phyloP scores from a whole-genome alignment of 768 basidiomycete genomes.

The Thelephora ganbajun region DNA sequence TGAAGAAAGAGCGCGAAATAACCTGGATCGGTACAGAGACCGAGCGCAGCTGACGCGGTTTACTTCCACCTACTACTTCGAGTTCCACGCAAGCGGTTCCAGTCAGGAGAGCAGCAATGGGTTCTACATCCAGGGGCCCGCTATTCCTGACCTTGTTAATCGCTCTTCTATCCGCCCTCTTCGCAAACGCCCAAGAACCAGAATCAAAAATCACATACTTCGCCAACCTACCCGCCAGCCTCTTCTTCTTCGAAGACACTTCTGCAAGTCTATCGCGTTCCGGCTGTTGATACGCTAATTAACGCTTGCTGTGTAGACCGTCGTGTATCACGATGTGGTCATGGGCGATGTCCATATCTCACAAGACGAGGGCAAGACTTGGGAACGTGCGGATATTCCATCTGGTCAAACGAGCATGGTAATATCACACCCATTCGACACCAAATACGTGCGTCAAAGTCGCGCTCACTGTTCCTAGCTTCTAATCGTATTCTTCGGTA shows the following conservation, averaged over 20 bases:
- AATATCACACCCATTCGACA: constrained; percentile 79
- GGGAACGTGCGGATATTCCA: constrained; percentile 36
- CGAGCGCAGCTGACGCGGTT: too few species aligned
- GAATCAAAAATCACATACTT: constrained; percentile 39
- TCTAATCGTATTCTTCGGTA: constrained; percentile 16
- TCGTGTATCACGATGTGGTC: constrained; percentile 70
- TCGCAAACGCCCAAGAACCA: constrained; percentile 26
- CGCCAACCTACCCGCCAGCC: constrained; percentile 53
- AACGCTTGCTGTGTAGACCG: constrained; percentile 25
- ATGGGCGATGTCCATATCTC: constrained; percentile 66
- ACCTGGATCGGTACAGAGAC: too few species aligned
- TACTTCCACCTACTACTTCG: too few species aligned
- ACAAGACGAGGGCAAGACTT: constrained; percentile 73
- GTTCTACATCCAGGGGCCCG: background rate
- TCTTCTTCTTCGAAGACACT: constrained; percentile 93
- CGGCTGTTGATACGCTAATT: background rate
- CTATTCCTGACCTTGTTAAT: background rate
- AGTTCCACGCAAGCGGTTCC: too few species aligned
- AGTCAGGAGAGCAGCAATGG: background rate
- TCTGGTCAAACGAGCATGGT: constrained; percentile 57
- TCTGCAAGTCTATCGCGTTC: constrained; percentile 33
- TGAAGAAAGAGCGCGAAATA: too few species aligned
- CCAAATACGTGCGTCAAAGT: constrained; percentile 40
- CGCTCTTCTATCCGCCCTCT: constrained; percentile 1
- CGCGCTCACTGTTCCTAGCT: background rate